Evolutionary conservation across 164 flowering plant genomes (phyloP).

Genomic region (Piper longum): DNA sequence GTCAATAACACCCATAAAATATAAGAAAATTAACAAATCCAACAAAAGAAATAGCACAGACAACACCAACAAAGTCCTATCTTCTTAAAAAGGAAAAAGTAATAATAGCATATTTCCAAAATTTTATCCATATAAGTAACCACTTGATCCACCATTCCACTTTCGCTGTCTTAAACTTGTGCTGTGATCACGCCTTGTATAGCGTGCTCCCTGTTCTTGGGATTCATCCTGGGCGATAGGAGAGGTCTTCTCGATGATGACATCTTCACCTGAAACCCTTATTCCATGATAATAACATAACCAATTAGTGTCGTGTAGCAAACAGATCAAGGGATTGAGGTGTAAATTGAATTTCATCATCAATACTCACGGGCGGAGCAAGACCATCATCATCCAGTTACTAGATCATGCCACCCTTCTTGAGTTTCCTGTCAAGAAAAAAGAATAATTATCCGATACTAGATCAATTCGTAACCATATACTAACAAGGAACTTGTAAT

Average conservation of each 20-base stretch:
- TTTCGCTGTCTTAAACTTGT: conserved; percentile 91
- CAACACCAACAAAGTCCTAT: background rate
- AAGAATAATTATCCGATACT: too few species aligned
- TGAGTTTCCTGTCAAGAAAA: background rate
- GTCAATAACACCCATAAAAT: conserved; percentile 62
- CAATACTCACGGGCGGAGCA: conserved; percentile 75
- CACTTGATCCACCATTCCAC: conserved; percentile 42
- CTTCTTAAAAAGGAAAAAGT: background rate
- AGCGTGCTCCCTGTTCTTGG: conserved; percentile 70
- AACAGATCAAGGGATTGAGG: background rate
- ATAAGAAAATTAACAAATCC: background rate
- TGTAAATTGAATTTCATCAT: background rate
- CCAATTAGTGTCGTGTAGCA: background rate
- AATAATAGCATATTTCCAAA: background rate
- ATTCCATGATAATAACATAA: conserved; percentile 47
- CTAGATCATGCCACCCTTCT: conserved; percentile 51
- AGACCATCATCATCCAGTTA: conserved; percentile 99
- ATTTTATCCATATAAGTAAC: background rate
- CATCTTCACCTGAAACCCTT: conserved; percentile 91
- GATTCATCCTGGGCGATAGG: conserved; percentile 88
- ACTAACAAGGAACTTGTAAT: too few species aligned
- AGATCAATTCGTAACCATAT: too few species aligned
- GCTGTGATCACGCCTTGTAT: conserved; percentile 84
- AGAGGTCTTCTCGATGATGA: conserved; percentile 93
- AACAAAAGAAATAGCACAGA: background rate